phyloP scores from a whole-genome alignment of 805 yeast species.

The Priceomyces melissophilus region DNA sequence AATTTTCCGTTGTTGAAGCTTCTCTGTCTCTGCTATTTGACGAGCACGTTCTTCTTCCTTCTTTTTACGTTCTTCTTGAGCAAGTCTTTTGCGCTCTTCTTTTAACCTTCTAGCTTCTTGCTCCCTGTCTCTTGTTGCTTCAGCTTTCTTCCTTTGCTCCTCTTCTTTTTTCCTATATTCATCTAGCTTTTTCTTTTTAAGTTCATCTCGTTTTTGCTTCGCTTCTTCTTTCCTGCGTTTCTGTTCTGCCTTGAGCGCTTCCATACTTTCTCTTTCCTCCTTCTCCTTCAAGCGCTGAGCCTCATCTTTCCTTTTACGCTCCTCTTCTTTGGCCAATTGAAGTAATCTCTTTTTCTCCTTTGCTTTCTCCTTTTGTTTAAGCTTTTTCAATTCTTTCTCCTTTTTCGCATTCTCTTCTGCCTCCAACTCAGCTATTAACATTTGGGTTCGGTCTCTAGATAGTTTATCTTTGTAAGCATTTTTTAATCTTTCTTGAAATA shows the following conservation, averaged over 20 bases:
- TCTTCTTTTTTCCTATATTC: conserved; percentile 30
- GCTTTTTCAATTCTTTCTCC: conserved; percentile 64
- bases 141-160: conserved; percentile 28
- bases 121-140: conserved; percentile 26
- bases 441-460: conserved; percentile 68
- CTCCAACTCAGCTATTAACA: conserved; percentile 63
- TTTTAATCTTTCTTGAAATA: conserved; percentile 69
- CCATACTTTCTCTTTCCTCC: conserved; percentile 27
- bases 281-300: conserved; percentile 41
- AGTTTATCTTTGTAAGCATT: conserved; percentile 75
- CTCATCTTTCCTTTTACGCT: conserved; percentile 51
- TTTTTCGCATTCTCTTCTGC: conserved; percentile 63
- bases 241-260: conserved; percentile 35
- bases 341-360: conserved; percentile 65
- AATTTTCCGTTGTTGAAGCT: conserved; percentile 14
- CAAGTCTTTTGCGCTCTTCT: conserved; percentile 22
- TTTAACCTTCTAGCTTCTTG: conserved; percentile 23
- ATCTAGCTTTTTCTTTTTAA: conserved; percentile 43
- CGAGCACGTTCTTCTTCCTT: conserved; percentile 19
- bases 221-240: conserved; percentile 37
- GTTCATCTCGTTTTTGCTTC: conserved; percentile 42
- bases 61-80: conserved; percentile 21
- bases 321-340: conserved; percentile 63
- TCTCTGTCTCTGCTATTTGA: conserved; percentile 13
- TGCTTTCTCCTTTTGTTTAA: conserved; percentile 62